phyloP scores from a whole-genome alignment of 2,329 filamentous ascomycete genomes.

The Fusarium lateritium region DNA sequence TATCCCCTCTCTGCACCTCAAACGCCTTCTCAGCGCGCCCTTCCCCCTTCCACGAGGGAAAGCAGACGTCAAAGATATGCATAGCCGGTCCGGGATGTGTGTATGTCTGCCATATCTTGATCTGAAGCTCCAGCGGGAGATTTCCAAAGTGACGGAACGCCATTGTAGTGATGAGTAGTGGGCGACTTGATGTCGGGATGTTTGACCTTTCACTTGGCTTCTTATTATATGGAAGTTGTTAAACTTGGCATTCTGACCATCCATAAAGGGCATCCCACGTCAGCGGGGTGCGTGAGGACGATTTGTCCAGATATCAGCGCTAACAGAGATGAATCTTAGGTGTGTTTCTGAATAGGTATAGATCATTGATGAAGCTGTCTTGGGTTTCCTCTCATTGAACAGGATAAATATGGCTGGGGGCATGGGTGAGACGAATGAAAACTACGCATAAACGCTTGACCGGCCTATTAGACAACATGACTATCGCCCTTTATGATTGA shows the following conservation, averaged over 20 bases:
- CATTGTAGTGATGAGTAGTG: conserved; percentile 17
- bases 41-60: conserved; percentile 42
- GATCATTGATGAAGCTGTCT: neutral
- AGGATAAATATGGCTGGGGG: neutral
- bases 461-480: no score
- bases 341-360: neutral
- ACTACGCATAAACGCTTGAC: no score
- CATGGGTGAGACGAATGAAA: no score
- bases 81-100: conserved; percentile 40
- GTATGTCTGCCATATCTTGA: conserved; percentile 45
- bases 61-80: conserved; percentile 51
- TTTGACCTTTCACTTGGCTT: neutral
- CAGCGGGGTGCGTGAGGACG: conserved; percentile 6
- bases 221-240: neutral
- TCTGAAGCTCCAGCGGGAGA: conserved; percentile 46
- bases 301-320: conserved; percentile 19
- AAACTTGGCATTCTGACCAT: neutral
- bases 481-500: no score
- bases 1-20: neutral
- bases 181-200: neutral
- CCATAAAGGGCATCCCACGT: conserved; percentile 2
- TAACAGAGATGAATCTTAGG: conserved; percentile 7
- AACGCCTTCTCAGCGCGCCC: conserved; percentile 33
- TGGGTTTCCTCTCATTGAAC: neutral
- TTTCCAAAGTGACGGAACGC: conserved; percentile 40